Conservation (phyloP, 306 rosid species). For the Arachis hypogaea region DNA sequence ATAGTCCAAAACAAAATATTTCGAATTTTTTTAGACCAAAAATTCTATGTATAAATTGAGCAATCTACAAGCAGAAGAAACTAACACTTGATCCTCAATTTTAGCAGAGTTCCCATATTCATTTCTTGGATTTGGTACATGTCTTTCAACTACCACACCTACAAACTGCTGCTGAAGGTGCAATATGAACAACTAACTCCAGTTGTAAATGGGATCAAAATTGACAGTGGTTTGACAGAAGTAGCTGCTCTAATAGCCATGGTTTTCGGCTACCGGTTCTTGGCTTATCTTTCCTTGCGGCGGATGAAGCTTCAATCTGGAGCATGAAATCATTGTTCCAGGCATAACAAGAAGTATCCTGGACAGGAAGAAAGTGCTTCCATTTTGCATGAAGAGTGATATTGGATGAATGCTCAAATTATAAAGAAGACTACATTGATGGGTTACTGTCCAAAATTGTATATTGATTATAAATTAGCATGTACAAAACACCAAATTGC, state of each 20-base stretch:
- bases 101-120: slow-evolving; percentile 66
- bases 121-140: slow-evolving; percentile 37
- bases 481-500: neutral
- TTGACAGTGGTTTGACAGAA: slow-evolving; percentile 66
- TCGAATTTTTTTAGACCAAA: no score
- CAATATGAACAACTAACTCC: no score
- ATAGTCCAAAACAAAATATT: no score
- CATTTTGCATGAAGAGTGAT: slow-evolving; percentile 8
- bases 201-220: slow-evolving; percentile 43
- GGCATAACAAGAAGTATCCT: no score
- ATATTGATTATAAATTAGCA: slow-evolving; percentile 33
- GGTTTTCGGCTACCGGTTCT: slow-evolving; percentile 88
- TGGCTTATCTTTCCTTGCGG: slow-evolving; percentile 86
- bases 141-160: no score
- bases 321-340: slow-evolving; percentile 8
- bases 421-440: slow-evolving; percentile 10
- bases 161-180: no score
- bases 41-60: no score
- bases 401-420: slow-evolving; percentile 12
- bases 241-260: slow-evolving; percentile 77
- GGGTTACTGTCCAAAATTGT: slow-evolving; percentile 24
- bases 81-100: slow-evolving; percentile 34
- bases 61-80: slow-evolving; percentile 14
- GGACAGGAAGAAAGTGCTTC: neutral
- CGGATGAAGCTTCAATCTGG: slow-evolving; percentile 67